Conservation (phyloP, 2,329 filamentous ascomycete genomes). For the Penicillium sp. region DNA sequence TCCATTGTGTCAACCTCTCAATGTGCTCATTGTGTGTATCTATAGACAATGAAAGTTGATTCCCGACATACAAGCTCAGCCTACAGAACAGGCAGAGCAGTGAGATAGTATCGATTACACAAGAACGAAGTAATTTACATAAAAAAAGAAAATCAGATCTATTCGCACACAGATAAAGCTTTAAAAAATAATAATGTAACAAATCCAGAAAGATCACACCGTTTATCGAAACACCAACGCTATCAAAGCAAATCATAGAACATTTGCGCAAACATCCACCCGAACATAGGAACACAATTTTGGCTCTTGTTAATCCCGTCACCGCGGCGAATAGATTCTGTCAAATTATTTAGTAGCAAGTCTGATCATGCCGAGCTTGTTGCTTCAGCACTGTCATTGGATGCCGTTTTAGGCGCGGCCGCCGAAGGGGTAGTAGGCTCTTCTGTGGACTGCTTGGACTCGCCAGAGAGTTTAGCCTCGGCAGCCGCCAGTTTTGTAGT, state of each 20-base stretch:
- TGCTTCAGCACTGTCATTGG: not conserved
- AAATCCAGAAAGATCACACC: not conserved
- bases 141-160: not conserved
- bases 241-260: constrained; percentile 6
- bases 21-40: too few species aligned
- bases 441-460: not conserved
- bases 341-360: constrained; percentile 2
- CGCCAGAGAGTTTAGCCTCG: constrained; percentile 50
- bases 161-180: not conserved
- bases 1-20: too few species aligned
- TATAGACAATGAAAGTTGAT: too few species aligned
- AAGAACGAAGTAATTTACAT: too few species aligned
- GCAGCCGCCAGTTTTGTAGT: constrained; percentile 65
- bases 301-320: not conserved
- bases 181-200: not conserved
- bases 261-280: not conserved
- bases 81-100: too few species aligned
- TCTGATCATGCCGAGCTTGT: not conserved
- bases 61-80: too few species aligned
- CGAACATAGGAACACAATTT: not conserved
- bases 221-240: constrained; percentile 6
- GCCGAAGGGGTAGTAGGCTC: not conserved
- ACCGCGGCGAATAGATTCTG: not conserved
- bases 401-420: not conserved
- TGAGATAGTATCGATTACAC: too few species aligned